Percentiles rank a stretch among this genome's conserved stretches.
These are phyloP conservation scores for Saccharomyces hybrid DNA, from an alignment of 1,139 yeast genomes.

Conservation along the genomic window DNA sequence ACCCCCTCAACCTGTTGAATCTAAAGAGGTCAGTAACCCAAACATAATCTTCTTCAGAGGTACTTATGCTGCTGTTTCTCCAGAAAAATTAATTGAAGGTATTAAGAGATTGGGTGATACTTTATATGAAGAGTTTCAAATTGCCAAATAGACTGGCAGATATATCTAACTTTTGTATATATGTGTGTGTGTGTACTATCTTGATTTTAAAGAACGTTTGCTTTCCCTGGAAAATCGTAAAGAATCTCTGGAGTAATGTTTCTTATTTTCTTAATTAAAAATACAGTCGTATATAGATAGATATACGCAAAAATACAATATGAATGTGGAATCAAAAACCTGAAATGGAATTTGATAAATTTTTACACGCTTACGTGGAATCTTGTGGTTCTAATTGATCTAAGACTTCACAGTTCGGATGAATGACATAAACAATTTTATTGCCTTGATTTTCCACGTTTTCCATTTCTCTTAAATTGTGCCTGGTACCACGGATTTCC, in stretches of 20 bases:
- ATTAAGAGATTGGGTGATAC: constrained; percentile 52
- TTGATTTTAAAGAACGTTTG: neutral
- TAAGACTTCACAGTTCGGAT: constrained; percentile 81
- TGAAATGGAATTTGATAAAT: neutral
- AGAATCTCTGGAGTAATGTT: too few relatives aligned
- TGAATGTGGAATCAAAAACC: neutral
- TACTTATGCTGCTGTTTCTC: constrained; percentile 62
- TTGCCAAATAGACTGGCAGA: constrained; percentile 2
- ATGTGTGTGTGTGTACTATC: neutral
- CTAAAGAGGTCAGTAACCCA: constrained; percentile 34
- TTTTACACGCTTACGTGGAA: neutral
- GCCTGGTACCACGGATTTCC: constrained; percentile 61
- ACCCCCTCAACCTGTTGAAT: constrained; percentile 48
- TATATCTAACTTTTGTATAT: neutral
- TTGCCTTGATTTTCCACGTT: constrained; percentile 25
- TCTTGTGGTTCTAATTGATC: constrained; percentile 33
- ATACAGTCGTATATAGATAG: too few relatives aligned
- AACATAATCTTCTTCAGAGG: constrained; percentile 53
- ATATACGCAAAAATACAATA: too few relatives aligned
- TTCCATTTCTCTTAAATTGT: constrained; percentile 36
- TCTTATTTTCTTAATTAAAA: too few relatives aligned
- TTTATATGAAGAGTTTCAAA: constrained; percentile 36
- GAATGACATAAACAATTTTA: constrained; percentile 59
- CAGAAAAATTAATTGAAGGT: constrained; percentile 47
- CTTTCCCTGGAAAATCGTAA: too few relatives aligned